Evolutionary conservation across 129 eudicot genomes (phyloP), one percentile per base, ranked within the genome.

Genomic region (Dittrichia graveolens): DNA sequence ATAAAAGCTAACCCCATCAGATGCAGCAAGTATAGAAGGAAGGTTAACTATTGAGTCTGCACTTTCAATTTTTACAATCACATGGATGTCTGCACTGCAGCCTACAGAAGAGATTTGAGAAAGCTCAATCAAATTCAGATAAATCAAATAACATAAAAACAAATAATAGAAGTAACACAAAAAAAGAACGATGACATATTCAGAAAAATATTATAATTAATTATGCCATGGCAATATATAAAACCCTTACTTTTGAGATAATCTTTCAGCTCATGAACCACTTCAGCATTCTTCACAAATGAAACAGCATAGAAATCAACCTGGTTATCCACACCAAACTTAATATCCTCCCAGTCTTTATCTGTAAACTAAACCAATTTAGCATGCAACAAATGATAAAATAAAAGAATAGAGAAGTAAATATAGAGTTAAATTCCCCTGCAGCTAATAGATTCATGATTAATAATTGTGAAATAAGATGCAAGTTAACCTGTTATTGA

Each of bases 231-330:
- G 74, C 56, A 3, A 49, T 39, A 70, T 16, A 61, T 31, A 24
- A 19, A 54, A 46, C 7, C 69, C 58, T 78, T 83, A 94, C 98
- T 63, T 80, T 79, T 82, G 35, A 90, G 93, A 83, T 88, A 94
- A 79, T 79, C 83, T 86, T 94, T 90, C 81, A 94, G 83, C 72
- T 94, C 89, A 77, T 84, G 93, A 66, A 94, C 89, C 76, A 94
- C 98, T 80, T 90, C 76, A 66, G 97, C 98, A 82, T 87, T 81
- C 82, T 94, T 90, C 71, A 94, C 98, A 75, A 94, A 94, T 15
- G 98, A 94, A 74, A 94, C 98, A 75, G 96, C 98, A 86, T 94
- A 94, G 79, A 87, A 94, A 78, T 94, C 98, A 77, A 94, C 90
- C 73, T 82, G 71, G 71, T 94, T 94, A 75, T 94, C 97, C 52